These are phyloP conservation scores for Boeremia exigua DNA, from an alignment of 2,329 filamentous ascomycete species.

Conservation along the genomic window DNA sequence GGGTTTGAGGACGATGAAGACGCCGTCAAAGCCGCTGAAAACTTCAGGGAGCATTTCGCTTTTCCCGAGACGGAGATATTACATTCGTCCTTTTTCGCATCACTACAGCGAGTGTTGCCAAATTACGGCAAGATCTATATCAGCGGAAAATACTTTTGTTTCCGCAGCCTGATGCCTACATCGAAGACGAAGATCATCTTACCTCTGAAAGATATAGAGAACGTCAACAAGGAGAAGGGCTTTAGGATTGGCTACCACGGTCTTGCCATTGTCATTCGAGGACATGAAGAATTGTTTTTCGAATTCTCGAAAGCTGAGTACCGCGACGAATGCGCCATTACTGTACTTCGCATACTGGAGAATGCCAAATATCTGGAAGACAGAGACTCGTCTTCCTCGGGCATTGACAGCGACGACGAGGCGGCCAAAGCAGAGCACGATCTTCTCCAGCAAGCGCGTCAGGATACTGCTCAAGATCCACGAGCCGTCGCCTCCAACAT, in stretches of 20 bases:
- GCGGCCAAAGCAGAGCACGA: constrained; percentile 81
- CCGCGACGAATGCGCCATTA: constrained; percentile 88
- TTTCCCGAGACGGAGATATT: constrained; percentile 83
- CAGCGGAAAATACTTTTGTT: constrained; percentile 86
- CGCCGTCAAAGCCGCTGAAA: constrained; percentile 61
- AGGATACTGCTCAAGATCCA: constrained; percentile 38
- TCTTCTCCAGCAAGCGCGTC: constrained; percentile 76
- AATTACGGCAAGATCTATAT: constrained; percentile 97
- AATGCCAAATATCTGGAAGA: constrained; percentile 73
- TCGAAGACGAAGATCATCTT: constrained; percentile 91
- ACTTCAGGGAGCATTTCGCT: constrained; percentile 89
- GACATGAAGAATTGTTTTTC: constrained; percentile 95
- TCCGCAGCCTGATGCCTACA: constrained; percentile 86
- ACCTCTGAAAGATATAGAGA: constrained; percentile 89
- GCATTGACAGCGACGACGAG: constrained; percentile 74
- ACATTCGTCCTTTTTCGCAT: constrained; percentile 89
- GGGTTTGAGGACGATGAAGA: constrained; percentile 64
- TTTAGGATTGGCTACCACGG: constrained; percentile 92
- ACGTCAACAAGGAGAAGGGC: constrained; percentile 91
- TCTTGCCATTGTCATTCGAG: constrained; percentile 88
- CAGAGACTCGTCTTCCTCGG: constrained; percentile 69
- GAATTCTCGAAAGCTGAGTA: constrained; percentile 81
- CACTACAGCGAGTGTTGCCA: constrained; percentile 85
- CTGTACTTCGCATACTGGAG: constrained; percentile 77
- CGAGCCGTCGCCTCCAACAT: constrained; percentile 35